Evolutionary conservation across 2,329 filamentous ascomycete genomes (phyloP), one percentile per base, ranked within the genome.

Genomic region (Chaetoscypha palmicola): DNA sequence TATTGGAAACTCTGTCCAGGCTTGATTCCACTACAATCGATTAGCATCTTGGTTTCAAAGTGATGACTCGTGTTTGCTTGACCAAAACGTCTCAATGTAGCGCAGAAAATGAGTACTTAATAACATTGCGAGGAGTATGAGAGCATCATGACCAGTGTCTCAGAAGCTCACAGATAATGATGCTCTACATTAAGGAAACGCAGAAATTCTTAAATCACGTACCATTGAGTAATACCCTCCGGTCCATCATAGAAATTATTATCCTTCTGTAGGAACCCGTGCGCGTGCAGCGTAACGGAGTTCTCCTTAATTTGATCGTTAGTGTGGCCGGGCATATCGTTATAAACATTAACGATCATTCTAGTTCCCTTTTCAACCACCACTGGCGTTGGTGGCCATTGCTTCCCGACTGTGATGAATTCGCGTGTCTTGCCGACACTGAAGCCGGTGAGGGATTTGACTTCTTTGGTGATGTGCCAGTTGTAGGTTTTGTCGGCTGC

Each of bases 211-310:
- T 9, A 9, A n/a, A 30, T 39, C 17, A 22, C 12, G 9, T 30
- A 39, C 37, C 37, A 28, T 31, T 39, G 37, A 2, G 37, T 39
- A 30, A 39, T 28, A 14, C 37, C 37, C 30, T 39, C 22, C 4
- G 37, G 37, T 9, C 37, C 37, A 30, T 39, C 37, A 17, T 28
- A 28, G n/a, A 22, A 9, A 20, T 39, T 39, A 12, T 39, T 28
- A n/a, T 39, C 23, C 23, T 28, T 39, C 37, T 39, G 37, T 9
- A 39, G 24, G 17, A 39, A 28, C 12, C 22, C 24, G 17, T 39
- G 37, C 8, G 24, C 22, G 19, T 39, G 37, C 23, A 39, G 19
- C n/a, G n/a, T n/a, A n/a, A n/a, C n/a, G n/a, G n/a, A n/a, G n/a
- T n/a, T n/a, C n/a, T n/a, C n/a, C n/a, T n/a, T n/a, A n/a, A n/a